phyloP scores from a whole-genome alignment of 106 monocot species.

The Hemerocallis citrina region DNA sequence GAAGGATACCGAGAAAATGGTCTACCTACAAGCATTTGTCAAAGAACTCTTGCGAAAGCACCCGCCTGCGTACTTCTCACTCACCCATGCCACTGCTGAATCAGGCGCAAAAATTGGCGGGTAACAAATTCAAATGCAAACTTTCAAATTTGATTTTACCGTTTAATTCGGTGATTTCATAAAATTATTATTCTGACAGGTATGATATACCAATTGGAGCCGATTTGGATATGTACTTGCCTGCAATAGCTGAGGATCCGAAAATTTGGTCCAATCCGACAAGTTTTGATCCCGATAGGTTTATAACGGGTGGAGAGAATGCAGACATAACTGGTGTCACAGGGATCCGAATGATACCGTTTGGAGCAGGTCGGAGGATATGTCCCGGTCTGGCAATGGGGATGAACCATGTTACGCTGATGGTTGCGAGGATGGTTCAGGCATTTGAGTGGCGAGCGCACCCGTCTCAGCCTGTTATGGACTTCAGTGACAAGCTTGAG shows the following conservation, averaged over 20 bases:
- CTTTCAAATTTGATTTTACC: too few species aligned
- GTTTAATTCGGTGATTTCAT: too few species aligned
- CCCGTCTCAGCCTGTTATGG: slow-evolving; percentile 40
- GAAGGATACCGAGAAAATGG: slow-evolving; percentile 54
- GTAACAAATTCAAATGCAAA: too few species aligned
- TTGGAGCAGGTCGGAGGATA: slow-evolving; percentile 66
- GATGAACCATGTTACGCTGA: slow-evolving; percentile 53
- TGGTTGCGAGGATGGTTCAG: slow-evolving; percentile 79
- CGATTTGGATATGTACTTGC: slow-evolving; percentile 61
- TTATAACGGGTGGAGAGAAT: slow-evolving; percentile 60
- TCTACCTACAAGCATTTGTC: slow-evolving; percentile 64
- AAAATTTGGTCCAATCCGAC: slow-evolving; percentile 39
- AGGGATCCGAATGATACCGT: slow-evolving; percentile 71
- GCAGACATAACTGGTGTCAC: slow-evolving; percentile 66
- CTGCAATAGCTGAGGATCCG: slow-evolving; percentile 64
- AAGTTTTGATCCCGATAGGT: slow-evolving; percentile 66
- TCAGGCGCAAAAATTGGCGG: slow-evolving; percentile 38
- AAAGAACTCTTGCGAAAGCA: slow-evolving; percentile 78
- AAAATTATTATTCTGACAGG: too few species aligned
- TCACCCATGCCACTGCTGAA: slow-evolving; percentile 57
- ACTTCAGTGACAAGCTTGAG: slow-evolving; percentile 55
- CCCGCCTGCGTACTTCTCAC: slow-evolving; percentile 70
- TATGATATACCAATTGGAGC: slow-evolving; percentile 62
- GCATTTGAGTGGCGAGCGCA: slow-evolving; percentile 55
- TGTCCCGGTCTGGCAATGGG: slow-evolving; percentile 76